These are phyloP conservation scores for Ogataea ramenticola DNA, from an alignment of 805 yeast species.

Conservation along the genomic window DNA sequence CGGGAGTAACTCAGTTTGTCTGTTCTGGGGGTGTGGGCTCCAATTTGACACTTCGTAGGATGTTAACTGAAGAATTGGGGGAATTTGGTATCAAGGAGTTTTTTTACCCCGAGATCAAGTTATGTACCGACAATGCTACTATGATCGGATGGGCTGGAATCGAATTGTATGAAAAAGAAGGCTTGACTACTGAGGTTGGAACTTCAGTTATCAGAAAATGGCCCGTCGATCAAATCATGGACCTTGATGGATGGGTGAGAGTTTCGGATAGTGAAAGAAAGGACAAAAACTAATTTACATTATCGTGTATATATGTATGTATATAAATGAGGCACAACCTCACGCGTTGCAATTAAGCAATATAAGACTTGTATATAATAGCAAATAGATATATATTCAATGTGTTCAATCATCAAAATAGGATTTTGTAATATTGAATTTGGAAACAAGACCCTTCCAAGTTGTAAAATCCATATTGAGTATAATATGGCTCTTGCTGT, in stretches of 20 bases:
- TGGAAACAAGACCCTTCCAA: constrained; percentile 53
- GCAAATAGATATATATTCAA: no score
- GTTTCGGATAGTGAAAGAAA: background rate
- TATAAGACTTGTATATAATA: no score
- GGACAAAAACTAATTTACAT: no score
- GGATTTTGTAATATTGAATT: constrained; percentile 47
- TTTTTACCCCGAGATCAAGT: constrained; percentile 58
- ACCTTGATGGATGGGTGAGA: constrained; percentile 44
- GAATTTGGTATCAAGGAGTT: constrained; percentile 31
- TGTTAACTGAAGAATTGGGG: constrained; percentile 29
- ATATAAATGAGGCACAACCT: no score
- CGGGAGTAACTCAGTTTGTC: constrained; percentile 48
- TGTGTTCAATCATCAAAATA: constrained; percentile 21
- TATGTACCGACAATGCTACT: constrained; percentile 92
- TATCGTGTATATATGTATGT: no score
- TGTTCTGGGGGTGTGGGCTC: constrained; percentile 96
- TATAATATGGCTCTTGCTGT: constrained; percentile 52
- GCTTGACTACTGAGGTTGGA: constrained; percentile 39
- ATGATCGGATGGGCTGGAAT: constrained; percentile 99
- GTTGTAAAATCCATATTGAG: constrained; percentile 61
- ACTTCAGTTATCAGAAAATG: constrained; percentile 72
- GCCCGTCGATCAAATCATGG: constrained; percentile 56
- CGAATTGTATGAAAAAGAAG: constrained; percentile 60
- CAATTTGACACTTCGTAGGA: constrained; percentile 47
- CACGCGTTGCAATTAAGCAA: no score